These are phyloP conservation scores for Annulohypoxylon stygium DNA, from an alignment of 495 filamentous ascomycete genomes.

Conservation along the genomic window DNA sequence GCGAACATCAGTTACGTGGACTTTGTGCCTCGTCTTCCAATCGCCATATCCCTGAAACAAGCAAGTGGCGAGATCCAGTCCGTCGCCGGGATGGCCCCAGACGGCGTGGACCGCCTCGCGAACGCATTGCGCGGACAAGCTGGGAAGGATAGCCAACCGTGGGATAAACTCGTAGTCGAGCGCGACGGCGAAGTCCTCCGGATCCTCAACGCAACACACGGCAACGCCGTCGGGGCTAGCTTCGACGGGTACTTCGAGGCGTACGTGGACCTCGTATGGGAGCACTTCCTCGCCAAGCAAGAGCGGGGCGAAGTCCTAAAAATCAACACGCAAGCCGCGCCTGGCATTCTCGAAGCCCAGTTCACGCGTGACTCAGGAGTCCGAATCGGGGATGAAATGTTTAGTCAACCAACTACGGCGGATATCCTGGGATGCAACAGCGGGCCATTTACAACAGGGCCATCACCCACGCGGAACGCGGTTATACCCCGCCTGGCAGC, in stretches of 20 bases:
- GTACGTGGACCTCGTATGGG: conserved; percentile 75
- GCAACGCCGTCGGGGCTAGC: conserved; percentile 65
- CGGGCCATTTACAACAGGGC: conserved; percentile 73
- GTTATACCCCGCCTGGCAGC: conserved; percentile 73
- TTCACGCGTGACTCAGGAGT: conserved; percentile 45
- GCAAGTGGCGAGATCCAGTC: conserved; percentile 65
- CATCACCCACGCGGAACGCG: conserved; percentile 70
- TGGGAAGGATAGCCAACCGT: conserved; percentile 68
- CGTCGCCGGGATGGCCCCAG: conserved; percentile 70
- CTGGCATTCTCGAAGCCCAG: conserved; percentile 48
- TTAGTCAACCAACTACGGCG: conserved; percentile 68
- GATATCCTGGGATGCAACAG: conserved; percentile 81
- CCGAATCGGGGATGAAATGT: conserved; percentile 62
- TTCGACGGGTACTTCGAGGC: conserved; percentile 75
- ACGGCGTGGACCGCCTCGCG: conserved; percentile 72
- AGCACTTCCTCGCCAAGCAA: conserved; percentile 58
- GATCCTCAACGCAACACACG: conserved; percentile 75
- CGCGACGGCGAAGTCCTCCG: conserved; percentile 63
- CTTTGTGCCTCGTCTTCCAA: conserved; percentile 74
- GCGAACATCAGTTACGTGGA: conserved; percentile 86
- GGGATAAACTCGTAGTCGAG: conserved; percentile 74
- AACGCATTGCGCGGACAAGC: conserved; percentile 67
- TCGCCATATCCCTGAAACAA: conserved; percentile 71
- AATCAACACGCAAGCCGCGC: conserved; percentile 60
- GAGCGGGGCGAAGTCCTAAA: conserved; percentile 26